Conservation (phyloP, 768 basidiomycete species). For the Lepiota subincarnata region DNA sequence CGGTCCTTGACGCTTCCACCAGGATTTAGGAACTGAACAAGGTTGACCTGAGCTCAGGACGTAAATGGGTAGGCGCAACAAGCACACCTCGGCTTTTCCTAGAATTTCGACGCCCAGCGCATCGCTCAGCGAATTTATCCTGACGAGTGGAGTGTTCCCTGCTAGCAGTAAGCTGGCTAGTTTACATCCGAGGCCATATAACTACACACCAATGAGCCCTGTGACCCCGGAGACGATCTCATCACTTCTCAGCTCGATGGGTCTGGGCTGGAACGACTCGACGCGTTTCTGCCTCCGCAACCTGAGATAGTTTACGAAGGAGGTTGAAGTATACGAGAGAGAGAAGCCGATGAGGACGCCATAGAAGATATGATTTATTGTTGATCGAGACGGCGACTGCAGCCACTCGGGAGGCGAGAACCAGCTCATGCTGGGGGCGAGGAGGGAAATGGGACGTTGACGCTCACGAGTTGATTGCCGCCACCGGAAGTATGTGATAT, state of each 20-base stretch:
- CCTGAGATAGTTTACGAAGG: conserved; percentile 52
- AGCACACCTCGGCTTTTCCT: conserved; percentile 85
- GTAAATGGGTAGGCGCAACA: neutral
- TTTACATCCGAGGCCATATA: neutral
- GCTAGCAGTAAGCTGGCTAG: neutral
- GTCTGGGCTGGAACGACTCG: conserved; percentile 39
- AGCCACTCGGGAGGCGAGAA: conserved; percentile 24
- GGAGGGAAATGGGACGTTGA: neutral
- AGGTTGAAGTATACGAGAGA: conserved; percentile 68
- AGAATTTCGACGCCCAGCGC: conserved; percentile 91
- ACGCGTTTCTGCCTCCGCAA: conserved; percentile 44
- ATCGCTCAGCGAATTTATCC: conserved; percentile 89
- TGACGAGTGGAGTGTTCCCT: conserved; percentile 94
- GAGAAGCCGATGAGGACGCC: conserved; percentile 70
- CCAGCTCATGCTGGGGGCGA: conserved; percentile 20
- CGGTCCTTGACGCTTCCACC: conserved; percentile 98
- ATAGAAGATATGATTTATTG: conserved; percentile 33
- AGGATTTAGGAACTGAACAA: conserved; percentile 89
- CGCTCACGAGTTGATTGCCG: too few relatives aligned
- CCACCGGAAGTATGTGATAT: too few relatives aligned
- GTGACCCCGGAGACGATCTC: conserved; percentile 78
- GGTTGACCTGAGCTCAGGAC: conserved; percentile 35
- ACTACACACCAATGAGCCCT: conserved; percentile 69
- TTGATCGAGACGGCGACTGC: conserved; percentile 32
- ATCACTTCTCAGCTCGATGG: conserved; percentile 70